Evolutionary conservation across 331 rosid species (phyloP).

Genomic region (Rosa hybrid): DNA sequence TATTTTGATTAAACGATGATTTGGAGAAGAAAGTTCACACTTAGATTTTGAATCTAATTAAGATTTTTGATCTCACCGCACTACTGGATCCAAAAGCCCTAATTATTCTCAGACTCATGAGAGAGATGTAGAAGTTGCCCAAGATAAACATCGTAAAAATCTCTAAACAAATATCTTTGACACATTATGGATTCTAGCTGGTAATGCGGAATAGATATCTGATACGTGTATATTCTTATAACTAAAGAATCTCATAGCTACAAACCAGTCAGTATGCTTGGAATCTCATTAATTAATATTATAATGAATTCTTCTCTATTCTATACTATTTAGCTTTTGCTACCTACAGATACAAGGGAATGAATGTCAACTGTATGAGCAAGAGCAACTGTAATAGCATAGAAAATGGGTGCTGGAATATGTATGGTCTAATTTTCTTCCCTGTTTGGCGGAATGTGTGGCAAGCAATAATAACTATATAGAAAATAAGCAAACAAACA

Average conservation of each 20-base stretch:
- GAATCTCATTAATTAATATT: neutral
- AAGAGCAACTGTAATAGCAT: neutral
- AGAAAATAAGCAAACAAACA: neutral
- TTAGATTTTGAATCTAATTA: too few relatives aligned
- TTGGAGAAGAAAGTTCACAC: too few relatives aligned
- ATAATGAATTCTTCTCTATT: neutral
- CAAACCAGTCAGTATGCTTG: neutral
- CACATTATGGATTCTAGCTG: neutral
- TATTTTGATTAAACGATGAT: neutral
- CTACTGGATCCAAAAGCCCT: neutral
- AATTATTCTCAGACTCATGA: neutral
- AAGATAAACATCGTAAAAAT: neutral
- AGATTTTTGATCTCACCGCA: neutral
- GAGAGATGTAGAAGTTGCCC: neutral
- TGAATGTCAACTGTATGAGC: constrained; percentile 1
- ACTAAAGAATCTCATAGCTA: neutral
- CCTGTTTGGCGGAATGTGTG: neutral
- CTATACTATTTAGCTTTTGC: neutral
- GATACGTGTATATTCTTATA: neutral
- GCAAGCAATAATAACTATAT: neutral
- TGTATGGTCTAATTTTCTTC: neutral
- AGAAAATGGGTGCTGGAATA: neutral
- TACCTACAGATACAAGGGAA: neutral
- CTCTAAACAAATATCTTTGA: neutral
- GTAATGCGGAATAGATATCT: neutral